phyloP scores from a whole-genome alignment of 2,329 filamentous ascomycete species.

The Trichoderma citrinoviride region DNA sequence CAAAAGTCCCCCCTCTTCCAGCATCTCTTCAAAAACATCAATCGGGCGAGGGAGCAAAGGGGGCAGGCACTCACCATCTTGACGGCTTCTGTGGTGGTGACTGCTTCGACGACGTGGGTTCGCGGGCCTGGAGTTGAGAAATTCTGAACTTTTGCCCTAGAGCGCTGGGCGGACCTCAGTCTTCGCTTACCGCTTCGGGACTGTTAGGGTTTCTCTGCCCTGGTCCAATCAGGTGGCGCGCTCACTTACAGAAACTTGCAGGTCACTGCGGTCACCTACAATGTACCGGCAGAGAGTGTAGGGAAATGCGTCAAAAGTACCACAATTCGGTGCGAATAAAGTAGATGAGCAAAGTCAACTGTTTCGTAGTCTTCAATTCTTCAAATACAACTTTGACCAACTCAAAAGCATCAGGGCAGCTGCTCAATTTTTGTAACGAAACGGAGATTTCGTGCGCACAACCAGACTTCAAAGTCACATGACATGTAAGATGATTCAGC shows the following conservation, averaged over 20 bases:
- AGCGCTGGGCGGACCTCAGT: constrained; percentile 38
- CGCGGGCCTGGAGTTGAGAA: constrained; percentile 47
- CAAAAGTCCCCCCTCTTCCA: constrained; percentile 5
- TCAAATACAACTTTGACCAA: not conserved
- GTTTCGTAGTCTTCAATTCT: not conserved
- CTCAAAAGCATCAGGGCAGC: not conserved
- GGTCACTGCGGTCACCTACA: too few species aligned
- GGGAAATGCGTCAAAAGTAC: not conserved
- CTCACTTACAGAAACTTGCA: not conserved
- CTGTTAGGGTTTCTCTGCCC: constrained; percentile 44
- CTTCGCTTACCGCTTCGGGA: constrained; percentile 45
- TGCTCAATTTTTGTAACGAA: not conserved
- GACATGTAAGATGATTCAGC: constrained; percentile 10
- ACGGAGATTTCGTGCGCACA: not conserved
- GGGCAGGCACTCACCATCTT: constrained; percentile 53
- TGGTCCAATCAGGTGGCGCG: constrained; percentile 26
- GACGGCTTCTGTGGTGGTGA: constrained; percentile 52
- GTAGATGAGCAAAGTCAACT: not conserved
- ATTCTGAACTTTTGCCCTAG: constrained; percentile 48
- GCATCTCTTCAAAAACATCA: not conserved
- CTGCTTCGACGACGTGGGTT: constrained; percentile 53
- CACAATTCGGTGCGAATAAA: not conserved
- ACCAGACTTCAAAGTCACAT: constrained; percentile 3
- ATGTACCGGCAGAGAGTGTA: not conserved
- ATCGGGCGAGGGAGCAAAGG: constrained; percentile 13